Evolutionary conservation across 2,329 filamentous ascomycete genomes (phyloP).

Genomic region (Berkeleyomyces rouxiae): DNA sequence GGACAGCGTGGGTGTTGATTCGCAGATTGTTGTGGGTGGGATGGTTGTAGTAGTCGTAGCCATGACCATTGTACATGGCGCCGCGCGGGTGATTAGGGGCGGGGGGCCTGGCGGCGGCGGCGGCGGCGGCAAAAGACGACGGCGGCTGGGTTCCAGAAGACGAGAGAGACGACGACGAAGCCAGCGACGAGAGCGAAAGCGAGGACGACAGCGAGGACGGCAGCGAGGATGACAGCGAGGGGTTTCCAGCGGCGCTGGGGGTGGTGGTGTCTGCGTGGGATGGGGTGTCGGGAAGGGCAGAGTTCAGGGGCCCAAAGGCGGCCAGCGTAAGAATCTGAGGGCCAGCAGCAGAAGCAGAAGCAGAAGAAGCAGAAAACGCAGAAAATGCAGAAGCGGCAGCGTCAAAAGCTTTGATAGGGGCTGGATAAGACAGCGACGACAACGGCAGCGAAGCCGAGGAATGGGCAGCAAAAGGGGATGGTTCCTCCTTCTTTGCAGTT

Average conservation of each 20-base stretch:
- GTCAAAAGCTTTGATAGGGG: neutral
- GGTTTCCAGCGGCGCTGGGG: neutral
- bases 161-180: neutral
- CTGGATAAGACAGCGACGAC: neutral
- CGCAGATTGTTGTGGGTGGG: conserved; percentile 7
- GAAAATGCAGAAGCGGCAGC: neutral
- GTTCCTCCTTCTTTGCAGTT: neutral
- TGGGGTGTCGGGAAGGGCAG: neutral
- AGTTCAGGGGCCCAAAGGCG: conserved; percentile 3
- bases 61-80: conserved; percentile 12
- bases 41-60: conserved; percentile 11
- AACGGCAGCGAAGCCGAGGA: neutral
- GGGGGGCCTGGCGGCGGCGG: neutral
- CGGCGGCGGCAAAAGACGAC: neutral
- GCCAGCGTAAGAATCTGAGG: conserved; percentile 1
- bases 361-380: neutral
- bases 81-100: neutral
- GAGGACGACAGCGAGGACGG: neutral
- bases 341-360: neutral
- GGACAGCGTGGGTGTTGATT: conserved; percentile 11
- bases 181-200: neutral
- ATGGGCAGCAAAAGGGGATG: neutral
- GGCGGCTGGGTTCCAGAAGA: neutral
- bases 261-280: neutral
- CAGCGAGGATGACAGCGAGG: neutral